phyloP scores from a whole-genome alignment of 2,329 filamentous ascomycete species.

The Phaeosphaeria sp. region DNA sequence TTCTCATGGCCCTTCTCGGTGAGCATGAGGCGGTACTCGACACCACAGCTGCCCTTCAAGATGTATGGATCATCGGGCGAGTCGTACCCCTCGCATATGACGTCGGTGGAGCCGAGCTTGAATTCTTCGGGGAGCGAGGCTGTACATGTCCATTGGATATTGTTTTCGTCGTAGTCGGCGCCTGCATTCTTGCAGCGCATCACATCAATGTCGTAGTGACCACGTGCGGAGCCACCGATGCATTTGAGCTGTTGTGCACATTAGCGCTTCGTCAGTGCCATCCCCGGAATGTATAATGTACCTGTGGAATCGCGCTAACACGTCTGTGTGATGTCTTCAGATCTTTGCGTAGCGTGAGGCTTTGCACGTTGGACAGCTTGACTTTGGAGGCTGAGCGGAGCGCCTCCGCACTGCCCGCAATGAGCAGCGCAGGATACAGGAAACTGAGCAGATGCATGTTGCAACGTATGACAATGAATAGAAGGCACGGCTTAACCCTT shows the following conservation, averaged over 20 bases:
- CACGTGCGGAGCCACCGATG: slow-evolving; percentile 65
- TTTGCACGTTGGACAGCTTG: slow-evolving; percentile 71
- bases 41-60: slow-evolving; percentile 90
- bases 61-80: slow-evolving; percentile 79
- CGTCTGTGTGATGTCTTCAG: slow-evolving; percentile 77
- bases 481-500: background rate
- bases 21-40: slow-evolving; percentile 82
- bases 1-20: slow-evolving; percentile 77
- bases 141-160: slow-evolving; percentile 93
- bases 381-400: slow-evolving; percentile 56
- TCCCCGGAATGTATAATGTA: slow-evolving; percentile 12
- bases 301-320: slow-evolving; percentile 71
- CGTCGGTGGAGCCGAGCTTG: slow-evolving; percentile 84
- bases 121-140: slow-evolving; percentile 67
- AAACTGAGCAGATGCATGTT: slow-evolving; percentile 41
- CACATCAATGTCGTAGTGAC: slow-evolving; percentile 75
- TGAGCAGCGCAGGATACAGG: slow-evolving; percentile 42
- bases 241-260: slow-evolving; percentile 68
- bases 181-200: slow-evolving; percentile 93
- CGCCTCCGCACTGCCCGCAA: slow-evolving; percentile 36
- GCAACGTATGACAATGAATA: background rate
- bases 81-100: slow-evolving; percentile 89
- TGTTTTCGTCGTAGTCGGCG: slow-evolving; percentile 77
- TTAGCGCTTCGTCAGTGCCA: slow-evolving; percentile 9
- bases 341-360: slow-evolving; percentile 76